phyloP scores from a whole-genome alignment of 768 basidiomycete genomes.

The Boletus speciosus region DNA sequence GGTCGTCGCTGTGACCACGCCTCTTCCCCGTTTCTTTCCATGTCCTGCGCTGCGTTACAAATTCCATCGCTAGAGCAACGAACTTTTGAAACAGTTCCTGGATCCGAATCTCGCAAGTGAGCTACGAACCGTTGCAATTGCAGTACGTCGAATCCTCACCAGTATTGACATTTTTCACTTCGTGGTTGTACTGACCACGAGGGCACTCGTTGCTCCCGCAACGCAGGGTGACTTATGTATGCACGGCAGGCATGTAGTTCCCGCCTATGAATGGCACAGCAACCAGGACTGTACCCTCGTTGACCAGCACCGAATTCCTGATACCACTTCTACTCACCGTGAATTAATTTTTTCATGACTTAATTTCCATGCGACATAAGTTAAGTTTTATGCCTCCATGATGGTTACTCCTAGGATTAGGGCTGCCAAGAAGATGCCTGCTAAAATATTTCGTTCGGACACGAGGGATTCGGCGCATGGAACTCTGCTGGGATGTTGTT shows the following conservation, averaged over 20 bases:
- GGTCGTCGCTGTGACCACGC: slow-evolving; percentile 9
- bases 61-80: slow-evolving; percentile 21
- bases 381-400: not conserved
- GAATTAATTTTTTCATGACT: slow-evolving; percentile 15
- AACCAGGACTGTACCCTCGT: slow-evolving; percentile 17
- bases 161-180: slow-evolving; percentile 28
- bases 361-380: slow-evolving; percentile 16
- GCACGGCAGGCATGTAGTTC: slow-evolving; percentile 4
- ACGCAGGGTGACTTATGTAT: slow-evolving; percentile 24
- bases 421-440: not conserved
- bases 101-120: slow-evolving; percentile 12
- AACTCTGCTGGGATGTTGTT: slow-evolving; percentile 1
- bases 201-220: slow-evolving; percentile 14
- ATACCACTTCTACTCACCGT: slow-evolving; percentile 6
- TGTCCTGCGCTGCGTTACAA: slow-evolving; percentile 18
- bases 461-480: not conserved
- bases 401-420: not conserved
- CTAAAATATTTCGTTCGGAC: slow-evolving; percentile 5
- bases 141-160: slow-evolving; percentile 23
- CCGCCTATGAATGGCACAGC: slow-evolving; percentile 20
- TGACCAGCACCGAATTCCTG: slow-evolving; percentile 7
- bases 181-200: slow-evolving; percentile 26
- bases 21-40: slow-evolving; percentile 16
- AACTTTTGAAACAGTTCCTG: slow-evolving; percentile 24
- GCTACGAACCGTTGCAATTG: slow-evolving; percentile 7